These are phyloP conservation scores for Bretschneidera sinensis DNA, from an alignment of 345 rosid species.

Conservation along the genomic window DNA sequence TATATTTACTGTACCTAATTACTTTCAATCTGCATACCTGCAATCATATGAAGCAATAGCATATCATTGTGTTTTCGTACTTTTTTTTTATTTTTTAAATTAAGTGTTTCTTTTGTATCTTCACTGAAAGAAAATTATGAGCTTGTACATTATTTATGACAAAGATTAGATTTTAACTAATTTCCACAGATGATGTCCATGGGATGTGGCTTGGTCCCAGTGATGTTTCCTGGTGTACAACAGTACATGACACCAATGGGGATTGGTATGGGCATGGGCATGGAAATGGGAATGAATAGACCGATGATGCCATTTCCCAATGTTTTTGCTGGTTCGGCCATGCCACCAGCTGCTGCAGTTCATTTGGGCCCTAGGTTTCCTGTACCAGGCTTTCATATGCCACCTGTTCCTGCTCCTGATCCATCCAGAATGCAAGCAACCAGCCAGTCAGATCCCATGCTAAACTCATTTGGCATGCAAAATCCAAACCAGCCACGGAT, in stretches of 20 bases:
- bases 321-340: constrained; percentile 48
- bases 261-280: constrained; percentile 57
- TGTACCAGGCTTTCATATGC: constrained; percentile 53
- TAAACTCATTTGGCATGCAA: constrained; percentile 36
- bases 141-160: constrained; percentile 16
- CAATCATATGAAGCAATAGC: not conserved
- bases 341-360: constrained; percentile 50
- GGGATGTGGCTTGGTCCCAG: constrained; percentile 77
- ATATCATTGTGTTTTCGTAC: not conserved
- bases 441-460: constrained; percentile 39
- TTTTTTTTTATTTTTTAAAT: too few species aligned
- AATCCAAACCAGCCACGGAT: constrained; percentile 35
- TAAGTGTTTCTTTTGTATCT: not conserved
- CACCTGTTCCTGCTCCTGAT: constrained; percentile 43
- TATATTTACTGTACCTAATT: too few species aligned
- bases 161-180: constrained; percentile 14
- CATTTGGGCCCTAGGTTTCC: constrained; percentile 58
- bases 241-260: constrained; percentile 60
- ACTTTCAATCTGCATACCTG: not conserved
- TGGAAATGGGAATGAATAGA: constrained; percentile 50
- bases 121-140: not conserved
- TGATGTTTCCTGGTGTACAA: constrained; percentile 70
- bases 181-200: constrained; percentile 78
- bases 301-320: constrained; percentile 79
- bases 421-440: constrained; percentile 44